Evolutionary conservation across 1,284 basidiomycete genomes (phyloP), one percentile per base, ranked within the genome.

Genomic region (Cystobasidium slooffiae): DNA sequence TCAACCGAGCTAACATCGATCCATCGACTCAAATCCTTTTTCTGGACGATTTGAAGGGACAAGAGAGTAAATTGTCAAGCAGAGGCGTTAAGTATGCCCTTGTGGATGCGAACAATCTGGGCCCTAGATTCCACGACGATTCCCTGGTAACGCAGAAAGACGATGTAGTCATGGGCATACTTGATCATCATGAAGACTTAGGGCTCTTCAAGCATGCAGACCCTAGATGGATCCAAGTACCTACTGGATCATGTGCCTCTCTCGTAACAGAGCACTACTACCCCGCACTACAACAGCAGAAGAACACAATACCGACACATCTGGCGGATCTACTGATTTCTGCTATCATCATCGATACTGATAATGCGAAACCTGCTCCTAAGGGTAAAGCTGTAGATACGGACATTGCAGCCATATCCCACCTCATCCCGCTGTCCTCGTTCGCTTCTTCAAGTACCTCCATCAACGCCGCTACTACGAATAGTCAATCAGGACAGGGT

Each of bases 161-260:
- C 82, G 73, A 78, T 7, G 82, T 83, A 9, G 93, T 98, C 5
- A 85, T 88, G 0, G 89, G 90, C 1, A 85, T 98, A 66, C 84
- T 99, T n/a, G 96, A 99, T 82, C 96, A 99, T 81, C 95, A 99
- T 82, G 89, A 87, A 53, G 94, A 98, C 82, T 94, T 95, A 78
- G 86, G 86, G 0, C 83, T 86, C 2, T 88, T 96, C 81, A 80
- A 80, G 6, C 72, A 37, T 0, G 92, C 93, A 0, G 81, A 85
- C 10, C 89, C 91, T 2, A 87, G 94, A 20, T 82, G 88, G 66
- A 86, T 97, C 72, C 81, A 83, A 53, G 81, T 83, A 3, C 86
- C 88, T 0, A 79, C 81, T 4, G 94, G 94, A 3, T 93, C 91
- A 76, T 92, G 91, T 79, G 83, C 91, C 0, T 93, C 93, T 0